Conservation (phyloP, 805 yeast genomes). For the Ogataea pignaliae region DNA sequence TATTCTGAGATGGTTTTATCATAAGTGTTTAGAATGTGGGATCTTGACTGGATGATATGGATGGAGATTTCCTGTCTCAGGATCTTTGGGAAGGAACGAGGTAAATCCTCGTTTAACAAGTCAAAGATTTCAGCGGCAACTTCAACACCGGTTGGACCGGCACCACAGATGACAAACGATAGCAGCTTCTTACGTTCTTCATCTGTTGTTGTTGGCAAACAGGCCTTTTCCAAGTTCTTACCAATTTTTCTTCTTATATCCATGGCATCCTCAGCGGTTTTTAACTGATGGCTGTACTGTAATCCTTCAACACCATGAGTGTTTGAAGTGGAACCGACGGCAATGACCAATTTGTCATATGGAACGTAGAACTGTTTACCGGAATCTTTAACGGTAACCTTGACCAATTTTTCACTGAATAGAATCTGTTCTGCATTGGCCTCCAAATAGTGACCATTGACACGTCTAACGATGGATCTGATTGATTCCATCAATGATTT, state of each 20-base stretch:
- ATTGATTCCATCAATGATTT: constrained; percentile 63
- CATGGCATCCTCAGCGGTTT: constrained; percentile 64
- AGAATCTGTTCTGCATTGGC: constrained; percentile 58
- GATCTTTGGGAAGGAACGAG: constrained; percentile 52
- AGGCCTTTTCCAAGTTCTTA: constrained; percentile 53
- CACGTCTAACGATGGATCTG: constrained; percentile 47
- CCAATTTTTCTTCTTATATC: constrained; percentile 51
- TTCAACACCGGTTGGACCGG: constrained; percentile 75
- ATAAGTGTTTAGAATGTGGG: constrained; percentile 63
- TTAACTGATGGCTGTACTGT: constrained; percentile 54
- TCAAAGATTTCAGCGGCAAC: constrained; percentile 70
- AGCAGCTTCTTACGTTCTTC: constrained; percentile 58
- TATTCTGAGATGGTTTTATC: constrained; percentile 61
- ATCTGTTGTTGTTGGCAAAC: constrained; percentile 60
- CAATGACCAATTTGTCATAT: constrained; percentile 66
- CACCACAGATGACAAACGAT: constrained; percentile 67
- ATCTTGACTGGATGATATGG: constrained; percentile 65
- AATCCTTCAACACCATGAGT: constrained; percentile 72
- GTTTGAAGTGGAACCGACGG: constrained; percentile 64
- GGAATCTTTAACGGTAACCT: constrained; percentile 44
- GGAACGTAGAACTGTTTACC: constrained; percentile 58
- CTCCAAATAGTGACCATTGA: constrained; percentile 58
- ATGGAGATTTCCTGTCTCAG: constrained; percentile 61
- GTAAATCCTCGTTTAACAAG: constrained; percentile 59
- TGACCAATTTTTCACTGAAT: constrained; percentile 51